Percentiles rank a stretch among this genome's conserved stretches.
These are phyloP conservation scores for Dianthus caryophyllus DNA, from an alignment of 148 eudicot species.

Conservation along the genomic window DNA sequence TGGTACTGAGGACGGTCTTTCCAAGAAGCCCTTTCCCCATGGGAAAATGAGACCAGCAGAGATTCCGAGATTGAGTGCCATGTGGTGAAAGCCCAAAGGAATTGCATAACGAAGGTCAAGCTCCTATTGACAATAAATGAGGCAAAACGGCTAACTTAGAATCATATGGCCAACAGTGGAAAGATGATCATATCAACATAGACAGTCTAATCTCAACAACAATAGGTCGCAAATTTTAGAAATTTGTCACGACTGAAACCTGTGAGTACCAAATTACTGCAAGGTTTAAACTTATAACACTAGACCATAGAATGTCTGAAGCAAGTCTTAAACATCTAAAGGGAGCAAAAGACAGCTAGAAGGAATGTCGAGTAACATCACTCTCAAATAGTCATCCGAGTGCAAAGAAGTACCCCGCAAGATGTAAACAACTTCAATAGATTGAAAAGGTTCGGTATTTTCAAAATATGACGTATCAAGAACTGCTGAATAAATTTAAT, in stretches of 20 bases:
- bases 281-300: no score
- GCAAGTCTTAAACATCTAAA: no score
- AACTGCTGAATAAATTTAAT: no score
- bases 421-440: no score
- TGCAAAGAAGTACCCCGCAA: no score
- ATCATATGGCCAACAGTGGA: neutral
- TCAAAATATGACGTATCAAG: no score
- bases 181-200: neutral
- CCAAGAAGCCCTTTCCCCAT: conserved; percentile 65
- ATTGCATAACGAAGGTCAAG: conserved; percentile 69
- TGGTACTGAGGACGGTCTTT: conserved; percentile 50
- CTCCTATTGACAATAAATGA: conserved; percentile 46
- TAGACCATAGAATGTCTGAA: no score
- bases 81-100: conserved; percentile 61
- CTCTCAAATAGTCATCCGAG: no score
- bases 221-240: neutral
- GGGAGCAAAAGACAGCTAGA: no score
- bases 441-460: no score
- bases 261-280: no score
- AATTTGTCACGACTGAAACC: neutral
- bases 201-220: neutral
- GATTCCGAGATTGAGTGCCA: conserved; percentile 71
- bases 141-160: neutral
- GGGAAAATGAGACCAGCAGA: conserved; percentile 68
- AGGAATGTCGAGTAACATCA: no score